Evolutionary conservation across 352 stramenopile genomes (phyloP).

Genomic region (Elongisporangium prolatum): DNA sequence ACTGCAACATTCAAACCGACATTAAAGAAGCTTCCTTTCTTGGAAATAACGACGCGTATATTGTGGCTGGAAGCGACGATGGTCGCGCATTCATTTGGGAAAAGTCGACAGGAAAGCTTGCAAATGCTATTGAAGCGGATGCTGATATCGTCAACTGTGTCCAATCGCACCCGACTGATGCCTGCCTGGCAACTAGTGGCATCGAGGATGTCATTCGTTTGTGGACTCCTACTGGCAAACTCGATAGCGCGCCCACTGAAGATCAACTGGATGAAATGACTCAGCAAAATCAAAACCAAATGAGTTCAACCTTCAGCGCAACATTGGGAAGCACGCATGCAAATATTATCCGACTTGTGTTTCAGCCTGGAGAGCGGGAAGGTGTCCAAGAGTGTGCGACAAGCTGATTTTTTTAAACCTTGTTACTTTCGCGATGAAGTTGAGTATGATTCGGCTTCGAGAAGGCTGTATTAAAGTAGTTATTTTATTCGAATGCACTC

Average conservation of each 20-base stretch:
- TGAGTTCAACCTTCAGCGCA: conserved; percentile 43
- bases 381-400: conserved; percentile 67
- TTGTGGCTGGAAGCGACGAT: conserved; percentile 86
- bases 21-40: conserved; percentile 91
- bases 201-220: conserved; percentile 82
- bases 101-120: conserved; percentile 68
- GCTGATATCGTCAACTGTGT: conserved; percentile 88
- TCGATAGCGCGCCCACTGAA: conserved; percentile 31
- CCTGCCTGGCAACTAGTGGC: conserved; percentile 75
- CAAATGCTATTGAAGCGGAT: conserved; percentile 81
- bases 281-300: conserved; percentile 58
- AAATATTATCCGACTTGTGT: conserved; percentile 67
- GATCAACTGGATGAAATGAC: conserved; percentile 51
- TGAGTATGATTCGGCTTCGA: neutral
- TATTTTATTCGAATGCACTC: neutral
- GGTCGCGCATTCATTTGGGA: conserved; percentile 85
- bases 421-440: neutral
- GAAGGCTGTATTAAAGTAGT: neutral
- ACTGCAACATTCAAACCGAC: conserved; percentile 87
- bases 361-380: conserved; percentile 53
- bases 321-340: conserved; percentile 39
- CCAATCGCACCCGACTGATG: conserved; percentile 73
- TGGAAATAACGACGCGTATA: conserved; percentile 78
- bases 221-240: conserved; percentile 55
- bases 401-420: conserved; percentile 38